A percentile compares a stretch with the other conserved stretches of the same genome.
phyloP scores from a whole-genome alignment of 306 rosid genomes.

The Lathyrus oleraceus region DNA sequence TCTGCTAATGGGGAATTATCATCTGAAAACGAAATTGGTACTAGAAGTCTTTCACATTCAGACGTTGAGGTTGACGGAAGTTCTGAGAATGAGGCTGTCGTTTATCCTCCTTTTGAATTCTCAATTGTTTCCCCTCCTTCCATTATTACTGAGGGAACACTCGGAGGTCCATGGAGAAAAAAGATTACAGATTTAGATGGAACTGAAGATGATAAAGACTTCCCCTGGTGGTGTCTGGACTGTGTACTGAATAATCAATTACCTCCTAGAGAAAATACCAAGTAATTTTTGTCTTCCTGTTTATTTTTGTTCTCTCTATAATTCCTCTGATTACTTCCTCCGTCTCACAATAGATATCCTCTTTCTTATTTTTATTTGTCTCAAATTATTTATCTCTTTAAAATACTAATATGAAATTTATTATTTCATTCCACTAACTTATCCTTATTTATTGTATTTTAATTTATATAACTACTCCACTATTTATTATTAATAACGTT shows the following conservation, averaged over 20 bases:
- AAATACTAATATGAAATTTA: too few relatives aligned
- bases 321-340: too few relatives aligned
- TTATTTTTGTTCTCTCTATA: slow-evolving; percentile 26
- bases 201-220: slow-evolving; percentile 89
- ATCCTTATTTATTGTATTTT: too few relatives aligned
- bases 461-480: too few relatives aligned
- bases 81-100: slow-evolving; percentile 76
- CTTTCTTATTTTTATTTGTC: too few relatives aligned
- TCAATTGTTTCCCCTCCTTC: slow-evolving; percentile 84
- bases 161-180: slow-evolving; percentile 97
- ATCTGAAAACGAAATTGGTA: slow-evolving; percentile 67
- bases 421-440: too few relatives aligned
- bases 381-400: too few relatives aligned
- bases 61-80: slow-evolving; percentile 73
- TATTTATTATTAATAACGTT: too few relatives aligned
- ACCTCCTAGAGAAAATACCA: slow-evolving; percentile 96
- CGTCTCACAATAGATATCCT: too few relatives aligned
- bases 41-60: slow-evolving; percentile 78
- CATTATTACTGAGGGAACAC: slow-evolving; percentile 86
- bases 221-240: slow-evolving; percentile 93
- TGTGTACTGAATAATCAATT: slow-evolving; percentile 80
- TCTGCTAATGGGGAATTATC: slow-evolving; percentile 83
- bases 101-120: slow-evolving; percentile 95
- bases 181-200: slow-evolving; percentile 87
- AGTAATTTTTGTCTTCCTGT: slow-evolving; percentile 57